Base-by-base conservation (phyloP, 352 stramenopile species). In the Stramenopiles sp. region DNA sequence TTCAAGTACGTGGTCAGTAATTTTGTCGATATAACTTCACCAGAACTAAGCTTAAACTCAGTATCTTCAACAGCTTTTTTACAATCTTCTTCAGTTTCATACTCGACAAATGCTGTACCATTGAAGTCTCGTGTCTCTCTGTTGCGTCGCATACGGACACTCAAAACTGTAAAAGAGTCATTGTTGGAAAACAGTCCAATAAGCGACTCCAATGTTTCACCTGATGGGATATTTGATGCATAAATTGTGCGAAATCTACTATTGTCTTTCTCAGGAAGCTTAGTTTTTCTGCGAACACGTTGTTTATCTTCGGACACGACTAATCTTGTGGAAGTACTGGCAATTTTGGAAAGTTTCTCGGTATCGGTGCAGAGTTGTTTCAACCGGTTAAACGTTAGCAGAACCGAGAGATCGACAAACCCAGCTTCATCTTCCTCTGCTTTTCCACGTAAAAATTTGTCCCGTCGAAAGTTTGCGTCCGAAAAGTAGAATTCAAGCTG, bases 401-500 rank as follows among this genome's bases (percentile, higher is more conserved):
- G 87, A 75, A 94, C 89, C 7, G 83, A 87, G 85, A 95, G 92
- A 0, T 89, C 89, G 78, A 95, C 86, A 81, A 92, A 95, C 80
- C 90, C 90, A 67, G 90, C 90, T 1, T 90, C 85, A 32, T 90
- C 84, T 84, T 93, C 93, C 85, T 90, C 92, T 81, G 89, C 92
- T 83, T 93, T 89, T 67, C 91, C 88, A 55, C 90, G 86, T 83
- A 95, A 85, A 86, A 95, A 95, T 81, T 91, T 89, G 85, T 96
- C 91, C 81, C 91, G 91, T 80, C 91, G 90, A 82, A 95, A 94
- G 85, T 96, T 96, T 86, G 89, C 93, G 86, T 95, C 91, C 67
- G 87, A 92, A 87, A 96, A 95, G 88, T 95, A 96, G 85, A 95
- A 95, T 88, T 95, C 91, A 71, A 95, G 88, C 88, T 95, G 91